Conservation (phyloP, 768 basidiomycete species). For the Symmetrospora coprosmae region DNA sequence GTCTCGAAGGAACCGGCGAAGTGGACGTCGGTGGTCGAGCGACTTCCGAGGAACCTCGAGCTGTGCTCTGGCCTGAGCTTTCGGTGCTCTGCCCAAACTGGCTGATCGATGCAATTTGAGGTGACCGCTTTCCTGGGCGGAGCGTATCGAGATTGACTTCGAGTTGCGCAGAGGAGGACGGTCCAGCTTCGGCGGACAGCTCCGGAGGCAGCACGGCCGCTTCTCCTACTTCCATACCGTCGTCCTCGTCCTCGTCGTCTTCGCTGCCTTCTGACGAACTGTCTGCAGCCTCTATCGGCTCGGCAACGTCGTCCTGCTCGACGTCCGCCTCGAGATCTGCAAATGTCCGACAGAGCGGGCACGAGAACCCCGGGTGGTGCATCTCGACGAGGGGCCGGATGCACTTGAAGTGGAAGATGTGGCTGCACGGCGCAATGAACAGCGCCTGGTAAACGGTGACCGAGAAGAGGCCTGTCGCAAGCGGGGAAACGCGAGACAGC, state of each 20-base stretch:
- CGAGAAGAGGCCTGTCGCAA: constrained; percentile 52
- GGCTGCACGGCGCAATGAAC: constrained; percentile 94
- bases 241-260: constrained; percentile 2
- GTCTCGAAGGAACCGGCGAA: background rate
- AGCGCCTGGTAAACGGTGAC: constrained; percentile 89
- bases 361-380: constrained; percentile 88
- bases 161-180: background rate
- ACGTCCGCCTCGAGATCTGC: constrained; percentile 93
- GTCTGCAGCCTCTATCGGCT: constrained; percentile 11
- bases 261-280: background rate
- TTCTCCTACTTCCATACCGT: background rate
- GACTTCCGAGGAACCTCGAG: background rate
- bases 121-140: constrained; percentile 15
- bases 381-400: constrained; percentile 74
- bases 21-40: background rate
- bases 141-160: constrained; percentile 17
- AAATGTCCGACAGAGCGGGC: constrained; percentile 86
- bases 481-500: background rate
- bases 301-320: constrained; percentile 46
- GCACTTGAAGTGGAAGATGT: constrained; percentile 48
- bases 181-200: background rate
- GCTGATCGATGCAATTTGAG: background rate
- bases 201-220: background rate
- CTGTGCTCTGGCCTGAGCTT: background rate
- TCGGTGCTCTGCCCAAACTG: background rate